These are phyloP conservation scores for Goffeauzyma gilvescens DNA, from an alignment of 768 basidiomycete genomes.

Conservation along the genomic window DNA sequence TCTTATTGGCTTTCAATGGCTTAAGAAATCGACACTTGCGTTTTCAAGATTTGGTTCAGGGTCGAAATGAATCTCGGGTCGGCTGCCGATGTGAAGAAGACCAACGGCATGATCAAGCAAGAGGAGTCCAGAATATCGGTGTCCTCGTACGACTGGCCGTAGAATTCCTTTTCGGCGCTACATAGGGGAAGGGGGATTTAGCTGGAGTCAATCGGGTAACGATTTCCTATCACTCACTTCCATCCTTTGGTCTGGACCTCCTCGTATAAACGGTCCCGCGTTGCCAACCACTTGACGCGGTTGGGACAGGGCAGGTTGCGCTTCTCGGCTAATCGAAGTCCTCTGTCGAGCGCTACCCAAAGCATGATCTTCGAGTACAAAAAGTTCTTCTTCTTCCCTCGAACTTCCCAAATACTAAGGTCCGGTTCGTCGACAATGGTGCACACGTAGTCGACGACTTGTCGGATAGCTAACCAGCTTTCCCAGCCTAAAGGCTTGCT, in stretches of 20 bases:
- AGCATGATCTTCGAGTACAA: slow-evolving; percentile 62
- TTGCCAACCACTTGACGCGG: slow-evolving; percentile 45
- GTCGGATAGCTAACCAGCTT: slow-evolving; percentile 32
- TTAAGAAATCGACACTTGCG: slow-evolving; percentile 26
- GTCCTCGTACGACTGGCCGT: slow-evolving; percentile 82
- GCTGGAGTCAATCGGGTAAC: no score
- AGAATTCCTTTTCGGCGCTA: slow-evolving; percentile 38
- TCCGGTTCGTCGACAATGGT: slow-evolving; percentile 55
- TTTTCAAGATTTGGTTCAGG: slow-evolving; percentile 60
- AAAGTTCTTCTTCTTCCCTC: slow-evolving; percentile 65
- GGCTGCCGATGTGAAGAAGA: slow-evolving; percentile 51
- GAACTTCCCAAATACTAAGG: slow-evolving; percentile 54
- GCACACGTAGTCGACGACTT: slow-evolving; percentile 42
- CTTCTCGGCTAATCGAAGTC: slow-evolving; percentile 84
- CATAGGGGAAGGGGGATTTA: no score
- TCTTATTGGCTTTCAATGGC: background rate
- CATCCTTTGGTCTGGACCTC: slow-evolving; percentile 79
- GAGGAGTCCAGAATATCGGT: slow-evolving; percentile 55
- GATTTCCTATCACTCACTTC: slow-evolving; percentile 38
- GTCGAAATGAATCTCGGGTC: slow-evolving; percentile 80
- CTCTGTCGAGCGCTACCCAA: slow-evolving; percentile 90
- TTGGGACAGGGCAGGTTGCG: slow-evolving; percentile 54
- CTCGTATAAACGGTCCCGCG: slow-evolving; percentile 73
- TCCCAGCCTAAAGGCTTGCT: slow-evolving; percentile 37
- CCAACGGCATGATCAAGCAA: slow-evolving; percentile 40